phyloP scores from a whole-genome alignment of 805 yeast species.

The Ogataea dorogensis region DNA sequence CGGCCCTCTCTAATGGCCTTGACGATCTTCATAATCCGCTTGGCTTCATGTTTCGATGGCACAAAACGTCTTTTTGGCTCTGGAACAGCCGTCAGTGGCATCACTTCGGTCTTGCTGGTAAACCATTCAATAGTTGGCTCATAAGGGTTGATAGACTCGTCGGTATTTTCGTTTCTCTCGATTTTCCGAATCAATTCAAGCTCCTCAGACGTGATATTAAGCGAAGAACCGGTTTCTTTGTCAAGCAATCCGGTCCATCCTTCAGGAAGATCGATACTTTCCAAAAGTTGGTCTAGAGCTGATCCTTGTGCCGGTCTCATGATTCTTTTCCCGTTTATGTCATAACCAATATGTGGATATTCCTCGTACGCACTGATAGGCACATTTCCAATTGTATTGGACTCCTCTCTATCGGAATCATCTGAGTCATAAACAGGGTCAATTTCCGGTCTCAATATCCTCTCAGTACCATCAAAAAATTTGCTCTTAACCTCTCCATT shows the following conservation, averaged over 20 bases:
- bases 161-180: conserved; percentile 81
- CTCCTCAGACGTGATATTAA: conserved; percentile 85
- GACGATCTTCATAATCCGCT: conserved; percentile 93
- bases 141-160: conserved; percentile 78
- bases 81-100: conserved; percentile 92
- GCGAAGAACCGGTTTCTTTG: conserved; percentile 78
- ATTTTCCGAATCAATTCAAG: conserved; percentile 82
- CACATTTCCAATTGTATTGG: conserved; percentile 89
- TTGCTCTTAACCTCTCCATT: conserved; percentile 41
- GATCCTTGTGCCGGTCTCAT: conserved; percentile 99
- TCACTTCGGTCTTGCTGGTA: conserved; percentile 74
- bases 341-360: conserved; percentile 96
- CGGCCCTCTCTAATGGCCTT: conserved; percentile 95
- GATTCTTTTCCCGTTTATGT: conserved; percentile 94
- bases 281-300: conserved; percentile 87
- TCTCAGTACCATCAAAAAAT: conserved; percentile 76
- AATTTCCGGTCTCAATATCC: conserved; percentile 83
- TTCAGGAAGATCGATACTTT: conserved; percentile 89
- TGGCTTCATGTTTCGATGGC: conserved; percentile 96
- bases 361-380: conserved; percentile 94
- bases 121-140: conserved; percentile 97
- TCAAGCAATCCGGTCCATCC: conserved; percentile 98
- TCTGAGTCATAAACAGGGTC: conserved; percentile 94
- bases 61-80: conserved; percentile 97
- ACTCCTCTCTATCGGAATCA: conserved; percentile 78